Conservation (phyloP, 1,139 yeast genomes). For the Sugiyamaella japonica region DNA sequence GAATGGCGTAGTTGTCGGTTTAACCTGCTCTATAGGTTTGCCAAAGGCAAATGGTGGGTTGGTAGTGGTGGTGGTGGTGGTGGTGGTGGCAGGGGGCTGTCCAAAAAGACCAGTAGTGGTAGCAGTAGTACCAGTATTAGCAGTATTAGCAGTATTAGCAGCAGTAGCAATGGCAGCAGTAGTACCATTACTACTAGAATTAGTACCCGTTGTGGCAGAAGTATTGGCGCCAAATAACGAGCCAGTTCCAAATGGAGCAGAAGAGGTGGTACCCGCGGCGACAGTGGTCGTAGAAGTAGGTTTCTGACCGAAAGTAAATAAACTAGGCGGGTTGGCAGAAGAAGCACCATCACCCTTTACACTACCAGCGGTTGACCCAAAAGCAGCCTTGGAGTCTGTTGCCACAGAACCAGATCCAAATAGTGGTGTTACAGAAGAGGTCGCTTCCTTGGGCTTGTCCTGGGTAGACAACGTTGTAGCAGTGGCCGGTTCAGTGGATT, state of each 20-base stretch:
- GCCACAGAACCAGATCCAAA: conserved; percentile 5
- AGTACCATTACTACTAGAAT: too few relatives aligned
- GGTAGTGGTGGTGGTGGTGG: background rate
- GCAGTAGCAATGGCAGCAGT: background rate
- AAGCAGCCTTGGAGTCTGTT: background rate
- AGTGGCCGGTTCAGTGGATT: conserved; percentile 7
- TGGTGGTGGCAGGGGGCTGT: background rate
- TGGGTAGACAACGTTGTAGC: background rate
- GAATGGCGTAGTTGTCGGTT: background rate
- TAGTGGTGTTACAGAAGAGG: conserved; percentile 11
- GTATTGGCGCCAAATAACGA: too few relatives aligned
- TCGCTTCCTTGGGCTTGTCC: background rate
- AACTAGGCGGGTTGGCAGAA: background rate
- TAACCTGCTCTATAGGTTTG: background rate
- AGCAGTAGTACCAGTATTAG: background rate
- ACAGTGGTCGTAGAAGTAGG: background rate
- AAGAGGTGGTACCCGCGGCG: background rate
- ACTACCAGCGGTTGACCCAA: background rate
- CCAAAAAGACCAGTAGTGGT: background rate
- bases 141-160: background rate
- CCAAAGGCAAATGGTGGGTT: conserved; percentile 16
- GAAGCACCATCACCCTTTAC: background rate
- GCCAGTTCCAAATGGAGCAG: background rate
- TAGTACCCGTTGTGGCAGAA: too few relatives aligned
- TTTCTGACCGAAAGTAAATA: background rate